These are phyloP conservation scores for Leptographium radiaticola DNA, from an alignment of 2,329 filamentous ascomycete species.

Conservation along the genomic window DNA sequence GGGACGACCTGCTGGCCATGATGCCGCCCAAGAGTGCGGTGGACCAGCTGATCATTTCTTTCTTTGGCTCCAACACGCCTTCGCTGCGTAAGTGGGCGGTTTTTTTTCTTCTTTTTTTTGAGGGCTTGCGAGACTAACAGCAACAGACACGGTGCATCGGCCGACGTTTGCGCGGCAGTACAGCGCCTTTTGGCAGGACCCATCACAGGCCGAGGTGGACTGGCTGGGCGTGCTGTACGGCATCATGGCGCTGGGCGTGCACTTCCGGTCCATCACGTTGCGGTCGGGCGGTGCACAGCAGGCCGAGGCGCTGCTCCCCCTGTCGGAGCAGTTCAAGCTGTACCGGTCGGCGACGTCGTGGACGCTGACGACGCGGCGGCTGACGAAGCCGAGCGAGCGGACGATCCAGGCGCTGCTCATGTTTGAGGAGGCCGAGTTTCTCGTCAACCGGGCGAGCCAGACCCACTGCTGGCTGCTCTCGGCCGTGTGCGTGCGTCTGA, in stretches of 20 bases:
- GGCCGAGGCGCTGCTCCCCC: constrained; percentile 12
- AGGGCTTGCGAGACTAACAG: no score
- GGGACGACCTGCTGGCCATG: constrained; percentile 31
- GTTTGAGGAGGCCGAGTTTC: constrained; percentile 40
- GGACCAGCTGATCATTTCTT: constrained; percentile 37
- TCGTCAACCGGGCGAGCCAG: constrained; percentile 35
- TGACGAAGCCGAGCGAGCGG: constrained; percentile 32
- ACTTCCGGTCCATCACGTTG: constrained; percentile 26
- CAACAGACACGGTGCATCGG: constrained; percentile 22
- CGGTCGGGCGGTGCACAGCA: constrained; percentile 25
- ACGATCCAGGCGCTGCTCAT: constrained; percentile 39
- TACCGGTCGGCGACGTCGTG: constrained; percentile 38
- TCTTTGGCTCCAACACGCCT: constrained; percentile 39
- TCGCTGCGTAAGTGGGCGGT: constrained; percentile 29
- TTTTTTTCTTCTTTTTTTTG: no score
- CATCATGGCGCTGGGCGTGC: constrained; percentile 20
- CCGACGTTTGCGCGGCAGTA: constrained; percentile 21
- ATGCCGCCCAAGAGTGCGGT: constrained; percentile 32
- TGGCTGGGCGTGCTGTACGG: constrained; percentile 20
- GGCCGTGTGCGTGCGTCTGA: constrained; percentile 36
- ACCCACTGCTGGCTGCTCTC: constrained; percentile 41
- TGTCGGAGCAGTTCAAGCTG: constrained; percentile 31
- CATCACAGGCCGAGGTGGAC: constrained; percentile 9
- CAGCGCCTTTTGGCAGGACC: constrained; percentile 17
- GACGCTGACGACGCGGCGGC: constrained; percentile 36